phyloP scores from a whole-genome alignment of 345 rosid genomes.

The Bretschneidera sinensis region DNA sequence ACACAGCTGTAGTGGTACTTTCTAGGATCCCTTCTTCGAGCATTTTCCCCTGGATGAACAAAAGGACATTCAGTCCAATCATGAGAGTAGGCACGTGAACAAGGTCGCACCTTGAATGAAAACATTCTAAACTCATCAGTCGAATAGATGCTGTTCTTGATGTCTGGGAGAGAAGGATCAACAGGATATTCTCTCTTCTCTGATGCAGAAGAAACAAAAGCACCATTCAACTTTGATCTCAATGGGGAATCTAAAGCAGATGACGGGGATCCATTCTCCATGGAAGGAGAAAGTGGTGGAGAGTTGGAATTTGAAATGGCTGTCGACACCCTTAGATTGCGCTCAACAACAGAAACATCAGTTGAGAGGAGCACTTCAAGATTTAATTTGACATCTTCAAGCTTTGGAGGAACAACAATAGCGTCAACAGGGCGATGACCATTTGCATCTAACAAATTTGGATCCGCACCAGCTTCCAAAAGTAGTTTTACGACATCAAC shows the following conservation, averaged over 20 bases:
- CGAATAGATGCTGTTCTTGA: constrained; percentile 86
- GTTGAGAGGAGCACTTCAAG: constrained; percentile 68
- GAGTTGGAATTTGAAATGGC: constrained; percentile 36
- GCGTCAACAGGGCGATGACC: constrained; percentile 75
- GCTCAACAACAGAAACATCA: constrained; percentile 45
- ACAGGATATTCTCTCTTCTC: constrained; percentile 88
- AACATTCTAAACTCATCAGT: constrained; percentile 97
- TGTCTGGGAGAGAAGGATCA: constrained; percentile 93
- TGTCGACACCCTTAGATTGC: constrained; percentile 42
- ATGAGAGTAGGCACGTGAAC: constrained; percentile 94
- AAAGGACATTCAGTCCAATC: constrained; percentile 99
- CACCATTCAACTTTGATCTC: constrained; percentile 33
- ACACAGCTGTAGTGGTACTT: constrained; percentile 96
- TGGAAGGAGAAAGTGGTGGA: constrained; percentile 55
- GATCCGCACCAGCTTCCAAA: constrained; percentile 78
- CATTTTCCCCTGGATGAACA: constrained; percentile 97
- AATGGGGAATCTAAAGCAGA: constrained; percentile 47
- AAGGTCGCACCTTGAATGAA: constrained; percentile 89
- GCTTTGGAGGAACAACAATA: constrained; percentile 77
- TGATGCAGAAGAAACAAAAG: constrained; percentile 24
- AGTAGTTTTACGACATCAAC: constrained; percentile 74
- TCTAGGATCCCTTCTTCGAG: constrained; percentile 94
- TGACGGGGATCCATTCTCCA: constrained; percentile 53
- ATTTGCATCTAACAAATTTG: constrained; percentile 48
- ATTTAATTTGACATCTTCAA: constrained; percentile 38